phyloP scores from a whole-genome alignment of 2,329 filamentous ascomycete genomes.

The Ambrosiella xylebori region DNA sequence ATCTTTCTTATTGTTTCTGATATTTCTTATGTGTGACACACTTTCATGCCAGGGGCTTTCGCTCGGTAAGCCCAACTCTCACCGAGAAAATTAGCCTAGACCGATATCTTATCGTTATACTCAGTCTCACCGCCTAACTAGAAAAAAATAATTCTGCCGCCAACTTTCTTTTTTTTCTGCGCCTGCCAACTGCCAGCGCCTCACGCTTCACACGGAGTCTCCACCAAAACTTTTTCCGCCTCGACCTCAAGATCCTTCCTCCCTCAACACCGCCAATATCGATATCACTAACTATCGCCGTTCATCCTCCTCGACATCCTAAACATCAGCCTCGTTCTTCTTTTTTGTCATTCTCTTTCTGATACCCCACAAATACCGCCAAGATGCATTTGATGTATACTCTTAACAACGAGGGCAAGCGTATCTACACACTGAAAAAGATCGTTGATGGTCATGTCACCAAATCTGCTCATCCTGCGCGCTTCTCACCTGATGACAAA shows the following conservation, averaged over 20 bases:
- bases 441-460: conserved; percentile 68
- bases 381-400: conserved; percentile 63
- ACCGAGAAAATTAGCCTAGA: not conserved
- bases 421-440: conserved; percentile 91
- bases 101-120: conserved; percentile 1
- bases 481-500: conserved; percentile 97
- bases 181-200: not conserved
- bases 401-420: conserved; percentile 64
- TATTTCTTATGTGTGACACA: not conserved
- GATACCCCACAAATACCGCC: conserved; percentile 8
- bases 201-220: conserved; percentile 6
- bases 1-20: not conserved
- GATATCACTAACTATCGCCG: not conserved
- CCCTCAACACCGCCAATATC: not conserved
- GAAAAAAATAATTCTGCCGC: conserved; percentile 11
- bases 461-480: conserved; percentile 87
- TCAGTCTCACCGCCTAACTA: conserved; percentile 8
- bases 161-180: conserved; percentile 5
- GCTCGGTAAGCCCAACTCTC: not conserved
- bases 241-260: not conserved
- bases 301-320: not conserved
- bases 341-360: not conserved
- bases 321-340: not conserved
- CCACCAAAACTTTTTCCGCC: conserved; percentile 8
- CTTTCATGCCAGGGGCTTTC: not conserved